These are phyloP conservation scores for Primulina tabacum DNA, from an alignment of 257 asterid genomes.

Conservation along the genomic window DNA sequence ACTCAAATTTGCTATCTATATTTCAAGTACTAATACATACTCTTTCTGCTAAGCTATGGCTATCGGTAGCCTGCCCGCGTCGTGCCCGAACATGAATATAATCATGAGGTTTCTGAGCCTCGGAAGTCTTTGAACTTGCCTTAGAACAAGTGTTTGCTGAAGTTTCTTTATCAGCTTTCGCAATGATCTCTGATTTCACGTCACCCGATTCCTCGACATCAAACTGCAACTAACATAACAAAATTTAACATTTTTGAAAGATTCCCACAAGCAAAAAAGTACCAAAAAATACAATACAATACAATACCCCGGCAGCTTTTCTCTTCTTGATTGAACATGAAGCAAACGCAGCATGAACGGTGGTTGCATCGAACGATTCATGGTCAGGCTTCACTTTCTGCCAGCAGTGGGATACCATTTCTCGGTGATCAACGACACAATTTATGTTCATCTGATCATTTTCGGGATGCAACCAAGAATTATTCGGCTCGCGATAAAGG, in stretches of 20 bases:
- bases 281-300: background rate
- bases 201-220: conserved; percentile 51
- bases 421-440: conserved; percentile 6
- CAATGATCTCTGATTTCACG: conserved; percentile 46
- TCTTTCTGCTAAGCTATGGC: conserved; percentile 86
- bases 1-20: background rate
- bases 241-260: background rate
- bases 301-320: conserved; percentile 58
- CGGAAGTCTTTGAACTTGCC: conserved; percentile 44
- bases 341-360: conserved; percentile 12
- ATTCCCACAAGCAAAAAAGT: background rate
- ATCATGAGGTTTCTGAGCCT: conserved; percentile 43
- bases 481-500: conserved; percentile 29
- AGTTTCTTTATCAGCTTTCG: conserved; percentile 43
- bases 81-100: conserved; percentile 74
- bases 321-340: conserved; percentile 41
- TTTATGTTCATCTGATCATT: conserved; percentile 3
- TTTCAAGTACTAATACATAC: conserved; percentile 32
- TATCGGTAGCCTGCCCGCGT: conserved; percentile 87
- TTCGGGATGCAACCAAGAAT: conserved; percentile 4
- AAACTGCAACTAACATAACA: conserved; percentile 30
- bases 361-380: conserved; percentile 13
- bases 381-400: background rate
- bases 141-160: conserved; percentile 42
- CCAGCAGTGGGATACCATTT: conserved; percentile 3